Conservation (phyloP, 2,329 filamentous ascomycete genomes). For the Fusarium udum region DNA sequence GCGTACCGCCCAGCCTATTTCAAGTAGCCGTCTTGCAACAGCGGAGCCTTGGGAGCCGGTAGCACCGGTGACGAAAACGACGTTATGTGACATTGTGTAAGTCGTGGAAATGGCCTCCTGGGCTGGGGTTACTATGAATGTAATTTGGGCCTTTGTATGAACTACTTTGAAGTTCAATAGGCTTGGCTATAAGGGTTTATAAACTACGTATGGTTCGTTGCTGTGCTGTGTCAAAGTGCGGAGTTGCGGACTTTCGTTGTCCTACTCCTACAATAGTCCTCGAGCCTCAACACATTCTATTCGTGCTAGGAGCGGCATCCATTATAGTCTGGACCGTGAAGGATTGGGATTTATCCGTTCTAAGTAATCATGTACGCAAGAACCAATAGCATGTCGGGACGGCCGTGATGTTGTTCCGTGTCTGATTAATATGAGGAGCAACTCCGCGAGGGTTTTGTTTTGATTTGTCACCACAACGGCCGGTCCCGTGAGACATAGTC, state of each 20-base stretch:
- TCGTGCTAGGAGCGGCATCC: neutral
- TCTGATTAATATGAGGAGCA: neutral
- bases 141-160: no score
- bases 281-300: neutral
- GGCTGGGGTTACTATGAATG: neutral
- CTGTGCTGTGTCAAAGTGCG: neutral
- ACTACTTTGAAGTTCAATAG: fast-evolving
- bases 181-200: neutral
- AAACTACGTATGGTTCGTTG: neutral
- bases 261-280: neutral
- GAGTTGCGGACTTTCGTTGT: neutral
- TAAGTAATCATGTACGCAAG: neutral
- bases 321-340: neutral
- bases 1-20: neutral
- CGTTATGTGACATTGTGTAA: neutral
- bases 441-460: neutral
- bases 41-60: conserved; percentile 7
- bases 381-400: neutral
- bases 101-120: no score
- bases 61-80: conserved; percentile 4
- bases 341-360: neutral
- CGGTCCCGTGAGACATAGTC: neutral
- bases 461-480: neutral
- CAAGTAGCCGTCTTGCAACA: neutral
- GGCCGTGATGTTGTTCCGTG: neutral